A percentile compares a stretch with the other conserved stretches of the same genome.
Evolutionary conservation across 495 filamentous ascomycete species (phyloP).

Genomic region (Hyaloscypha variabilis): DNA sequence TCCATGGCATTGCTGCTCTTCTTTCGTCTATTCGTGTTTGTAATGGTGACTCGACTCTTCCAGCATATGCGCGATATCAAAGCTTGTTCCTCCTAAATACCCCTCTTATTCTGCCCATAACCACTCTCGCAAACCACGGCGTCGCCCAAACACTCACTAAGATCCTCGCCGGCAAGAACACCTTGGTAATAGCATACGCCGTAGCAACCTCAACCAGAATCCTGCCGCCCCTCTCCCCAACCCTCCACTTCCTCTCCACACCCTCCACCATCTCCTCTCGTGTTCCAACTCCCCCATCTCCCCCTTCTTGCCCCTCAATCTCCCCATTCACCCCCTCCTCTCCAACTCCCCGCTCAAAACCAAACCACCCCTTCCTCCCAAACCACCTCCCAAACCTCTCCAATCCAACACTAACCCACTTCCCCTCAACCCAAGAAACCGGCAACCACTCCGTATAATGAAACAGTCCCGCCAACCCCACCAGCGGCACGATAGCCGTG

Average conservation of each 20-base stretch:
- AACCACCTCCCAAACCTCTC: constrained; percentile 48
- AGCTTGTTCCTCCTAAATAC: constrained; percentile 16
- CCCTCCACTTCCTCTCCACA: constrained; percentile 24
- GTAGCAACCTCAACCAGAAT: constrained; percentile 74
- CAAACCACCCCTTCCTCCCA: constrained; percentile 49
- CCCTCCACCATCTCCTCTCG: constrained; percentile 20
- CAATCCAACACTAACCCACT: constrained; percentile 46
- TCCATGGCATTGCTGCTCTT: neutral
- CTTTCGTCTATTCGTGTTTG: neutral
- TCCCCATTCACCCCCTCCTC: constrained; percentile 14
- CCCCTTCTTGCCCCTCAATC: constrained; percentile 6
- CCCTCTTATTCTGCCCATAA: constrained; percentile 44
- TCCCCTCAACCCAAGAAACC: constrained; percentile 38
- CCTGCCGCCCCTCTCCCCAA: constrained; percentile 44
- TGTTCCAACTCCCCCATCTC: neutral
- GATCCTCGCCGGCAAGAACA: constrained; percentile 75
- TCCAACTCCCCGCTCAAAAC: constrained; percentile 35
- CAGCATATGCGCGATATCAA: neutral
- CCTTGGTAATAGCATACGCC: constrained; percentile 88
- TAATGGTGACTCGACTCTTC: no score
- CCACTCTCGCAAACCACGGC: constrained; percentile 85
- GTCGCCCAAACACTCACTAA: constrained; percentile 82
- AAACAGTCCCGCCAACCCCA: constrained; percentile 75
- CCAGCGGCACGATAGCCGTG: constrained; percentile 79
- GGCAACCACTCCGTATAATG: constrained; percentile 73